phyloP scores from a whole-genome alignment of 2,329 filamentous ascomycete species.

The Calonectria pseudoturangicola region DNA sequence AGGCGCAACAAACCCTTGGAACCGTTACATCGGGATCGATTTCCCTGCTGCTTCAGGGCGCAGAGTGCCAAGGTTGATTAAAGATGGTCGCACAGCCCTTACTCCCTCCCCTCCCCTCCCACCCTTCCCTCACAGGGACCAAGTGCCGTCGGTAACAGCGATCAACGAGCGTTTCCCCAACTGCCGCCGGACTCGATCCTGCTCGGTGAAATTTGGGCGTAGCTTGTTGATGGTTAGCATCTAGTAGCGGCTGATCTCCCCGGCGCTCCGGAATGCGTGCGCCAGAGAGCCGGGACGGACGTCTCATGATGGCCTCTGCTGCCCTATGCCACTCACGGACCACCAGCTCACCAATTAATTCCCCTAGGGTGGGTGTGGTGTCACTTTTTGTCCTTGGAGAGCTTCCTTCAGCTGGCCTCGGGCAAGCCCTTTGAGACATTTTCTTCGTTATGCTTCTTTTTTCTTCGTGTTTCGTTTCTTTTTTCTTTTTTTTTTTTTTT shows the following conservation, averaged over 20 bases:
- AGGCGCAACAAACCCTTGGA: slow-evolving; percentile 17
- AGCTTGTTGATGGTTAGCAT: slow-evolving; percentile 1
- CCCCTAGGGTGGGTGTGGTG: slow-evolving; percentile 4
- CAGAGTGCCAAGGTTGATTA: background rate
- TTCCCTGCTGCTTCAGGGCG: background rate
- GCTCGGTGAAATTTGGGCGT: slow-evolving; percentile 9
- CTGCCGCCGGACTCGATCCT: slow-evolving; percentile 5
- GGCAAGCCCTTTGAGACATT: background rate
- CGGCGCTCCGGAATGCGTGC: slow-evolving; percentile 9
- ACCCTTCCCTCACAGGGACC: background rate
- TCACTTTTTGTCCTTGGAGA: slow-evolving; percentile 9
- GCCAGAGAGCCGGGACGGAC: slow-evolving; percentile 22
- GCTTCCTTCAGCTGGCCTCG: background rate
- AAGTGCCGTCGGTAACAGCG: background rate
- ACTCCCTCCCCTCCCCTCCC: background rate
- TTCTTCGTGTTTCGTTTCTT: background rate
- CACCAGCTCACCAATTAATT: slow-evolving; percentile 3
- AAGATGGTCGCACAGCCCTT: background rate
- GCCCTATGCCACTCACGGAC: background rate
- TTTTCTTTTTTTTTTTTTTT: background rate
- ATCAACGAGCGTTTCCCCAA: slow-evolving; percentile 22
- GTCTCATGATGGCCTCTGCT: slow-evolving; percentile 4
- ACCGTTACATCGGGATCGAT: slow-evolving; percentile 13
- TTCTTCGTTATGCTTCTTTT: background rate
- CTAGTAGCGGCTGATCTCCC: slow-evolving; percentile 9